These are phyloP conservation scores for Erodium trifolium DNA, from an alignment of 441 rosid genomes.

Conservation along the genomic window DNA sequence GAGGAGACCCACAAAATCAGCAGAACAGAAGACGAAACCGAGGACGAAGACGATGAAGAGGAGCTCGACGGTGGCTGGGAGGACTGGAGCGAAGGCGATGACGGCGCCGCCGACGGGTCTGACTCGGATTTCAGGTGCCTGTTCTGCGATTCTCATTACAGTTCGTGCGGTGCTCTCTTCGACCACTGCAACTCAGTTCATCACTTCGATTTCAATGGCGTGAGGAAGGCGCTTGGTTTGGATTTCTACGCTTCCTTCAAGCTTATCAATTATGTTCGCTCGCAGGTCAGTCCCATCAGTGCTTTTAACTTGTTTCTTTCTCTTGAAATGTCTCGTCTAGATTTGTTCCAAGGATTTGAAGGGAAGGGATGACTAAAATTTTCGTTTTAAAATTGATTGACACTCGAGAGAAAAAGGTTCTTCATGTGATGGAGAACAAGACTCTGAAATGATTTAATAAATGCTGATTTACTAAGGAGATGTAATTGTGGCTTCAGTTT, in stretches of 20 bases:
- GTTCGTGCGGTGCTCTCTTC: slow-evolving; percentile 44
- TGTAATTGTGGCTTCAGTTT: neutral
- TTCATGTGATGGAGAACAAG: neutral
- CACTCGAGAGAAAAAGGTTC: neutral
- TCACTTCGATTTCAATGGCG: slow-evolving; percentile 47
- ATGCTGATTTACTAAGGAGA: neutral
- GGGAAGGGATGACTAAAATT: too few relatives aligned
- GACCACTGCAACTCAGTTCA: slow-evolving; percentile 56
- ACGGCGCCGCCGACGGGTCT: slow-evolving; percentile 28
- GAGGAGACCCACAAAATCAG: neutral
- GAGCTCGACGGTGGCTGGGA: slow-evolving; percentile 18
- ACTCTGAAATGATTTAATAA: neutral
- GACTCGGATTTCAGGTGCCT: slow-evolving; percentile 46
- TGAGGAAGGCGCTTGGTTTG: slow-evolving; percentile 44
- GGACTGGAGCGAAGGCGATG: slow-evolving; percentile 27
- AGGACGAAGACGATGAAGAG: slow-evolving; percentile 27
- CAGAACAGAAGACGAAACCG: slow-evolving; percentile 27
- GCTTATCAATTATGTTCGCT: slow-evolving; percentile 82
- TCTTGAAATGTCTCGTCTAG: neutral
- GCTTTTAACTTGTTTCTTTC: neutral
- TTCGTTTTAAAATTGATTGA: too few relatives aligned
- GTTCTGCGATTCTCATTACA: slow-evolving; percentile 53
- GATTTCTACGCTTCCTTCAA: slow-evolving; percentile 72
- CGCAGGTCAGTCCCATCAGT: slow-evolving; percentile 38
- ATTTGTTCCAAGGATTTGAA: too few relatives aligned